These are phyloP conservation scores for Gossypium anomalum DNA, from an alignment of 345 rosid species.

Conservation along the genomic window DNA sequence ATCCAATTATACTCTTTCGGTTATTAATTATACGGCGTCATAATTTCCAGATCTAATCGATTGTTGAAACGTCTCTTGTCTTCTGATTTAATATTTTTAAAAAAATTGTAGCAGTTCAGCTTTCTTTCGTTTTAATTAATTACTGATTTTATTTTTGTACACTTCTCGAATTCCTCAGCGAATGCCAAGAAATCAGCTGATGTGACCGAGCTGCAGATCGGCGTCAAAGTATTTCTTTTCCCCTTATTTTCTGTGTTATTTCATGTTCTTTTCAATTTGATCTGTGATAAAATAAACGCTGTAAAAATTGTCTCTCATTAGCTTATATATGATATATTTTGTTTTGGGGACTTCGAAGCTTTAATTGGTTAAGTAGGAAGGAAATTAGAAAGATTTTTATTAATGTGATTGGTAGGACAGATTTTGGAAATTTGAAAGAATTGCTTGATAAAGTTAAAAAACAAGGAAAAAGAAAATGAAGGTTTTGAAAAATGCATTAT, in stretches of 20 bases:
- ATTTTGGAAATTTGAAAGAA: too few species aligned
- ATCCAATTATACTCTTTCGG: background rate
- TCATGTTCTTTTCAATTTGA: background rate
- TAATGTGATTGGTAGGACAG: too few species aligned
- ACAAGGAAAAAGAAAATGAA: too few species aligned
- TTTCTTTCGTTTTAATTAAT: background rate
- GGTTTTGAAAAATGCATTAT: too few species aligned
- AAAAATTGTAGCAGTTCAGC: background rate
- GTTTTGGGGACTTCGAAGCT: background rate
- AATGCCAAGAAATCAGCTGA: slow-evolving; percentile 64
- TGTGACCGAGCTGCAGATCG: slow-evolving; percentile 91
- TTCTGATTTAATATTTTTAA: background rate
- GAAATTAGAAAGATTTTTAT: too few species aligned
- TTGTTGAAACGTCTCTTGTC: background rate
- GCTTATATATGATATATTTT: background rate
- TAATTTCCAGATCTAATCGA: background rate
- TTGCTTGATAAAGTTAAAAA: too few species aligned
- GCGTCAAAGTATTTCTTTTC: slow-evolving; percentile 57
- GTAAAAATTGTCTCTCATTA: background rate
- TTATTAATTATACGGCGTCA: background rate
- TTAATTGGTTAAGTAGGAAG: too few species aligned
- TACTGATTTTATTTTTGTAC: background rate
- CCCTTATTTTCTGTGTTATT: background rate
- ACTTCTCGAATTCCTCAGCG: slow-evolving; percentile 26
- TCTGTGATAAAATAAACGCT: background rate